Evolutionary conservation across 208 protist species (phyloP).

Genomic region (Trypanosoma caninum): DNA sequence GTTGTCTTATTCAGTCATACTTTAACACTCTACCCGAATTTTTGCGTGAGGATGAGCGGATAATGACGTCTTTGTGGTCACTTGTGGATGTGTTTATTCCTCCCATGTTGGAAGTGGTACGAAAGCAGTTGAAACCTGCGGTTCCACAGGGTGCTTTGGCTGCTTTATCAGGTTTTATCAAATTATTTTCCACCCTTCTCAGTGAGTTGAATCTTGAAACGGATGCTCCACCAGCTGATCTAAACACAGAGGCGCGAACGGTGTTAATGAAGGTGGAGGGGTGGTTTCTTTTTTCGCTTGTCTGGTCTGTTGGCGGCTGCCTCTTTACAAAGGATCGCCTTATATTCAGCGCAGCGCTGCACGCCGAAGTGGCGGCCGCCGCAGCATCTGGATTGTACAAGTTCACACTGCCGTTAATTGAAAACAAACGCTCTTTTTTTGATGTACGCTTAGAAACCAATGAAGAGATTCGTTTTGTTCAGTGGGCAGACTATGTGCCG

Average conservation of each 20-base stretch:
- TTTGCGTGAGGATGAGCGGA: conserved; percentile 35
- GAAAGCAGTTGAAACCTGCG: conserved; percentile 67
- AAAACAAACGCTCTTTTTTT: conserved; percentile 82
- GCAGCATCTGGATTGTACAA: conserved; percentile 37
- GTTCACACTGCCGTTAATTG: conserved; percentile 70
- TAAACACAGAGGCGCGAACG: conserved; percentile 31
- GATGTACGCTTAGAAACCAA: conserved; percentile 70
- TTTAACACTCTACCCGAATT: conserved; percentile 65
- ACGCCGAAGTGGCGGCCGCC: conserved; percentile 39
- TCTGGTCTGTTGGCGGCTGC: conserved; percentile 93
- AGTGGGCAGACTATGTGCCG: conserved; percentile 79
- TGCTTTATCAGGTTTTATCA: conserved; percentile 77
- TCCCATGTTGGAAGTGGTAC: conserved; percentile 77
- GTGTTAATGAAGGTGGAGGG: conserved; percentile 81
- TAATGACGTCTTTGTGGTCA: conserved; percentile 31
- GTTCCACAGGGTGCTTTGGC: conserved; percentile 76
- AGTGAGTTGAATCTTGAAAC: conserved; percentile 25
- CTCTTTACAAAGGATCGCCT: conserved; percentile 76
- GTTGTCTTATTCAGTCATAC: conserved; percentile 88
- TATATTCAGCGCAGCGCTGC: conserved; percentile 80
- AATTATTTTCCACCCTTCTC: conserved; percentile 78
- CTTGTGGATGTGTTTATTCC: conserved; percentile 75
- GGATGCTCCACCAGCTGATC: conserved; percentile 21
- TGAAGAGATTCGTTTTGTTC: conserved; percentile 68
- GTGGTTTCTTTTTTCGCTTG: conserved; percentile 92